A percentile compares a stretch with the other conserved stretches of the same genome.
phyloP scores from a whole-genome alignment of 345 rosid species.

The Sapria himalayana region DNA sequence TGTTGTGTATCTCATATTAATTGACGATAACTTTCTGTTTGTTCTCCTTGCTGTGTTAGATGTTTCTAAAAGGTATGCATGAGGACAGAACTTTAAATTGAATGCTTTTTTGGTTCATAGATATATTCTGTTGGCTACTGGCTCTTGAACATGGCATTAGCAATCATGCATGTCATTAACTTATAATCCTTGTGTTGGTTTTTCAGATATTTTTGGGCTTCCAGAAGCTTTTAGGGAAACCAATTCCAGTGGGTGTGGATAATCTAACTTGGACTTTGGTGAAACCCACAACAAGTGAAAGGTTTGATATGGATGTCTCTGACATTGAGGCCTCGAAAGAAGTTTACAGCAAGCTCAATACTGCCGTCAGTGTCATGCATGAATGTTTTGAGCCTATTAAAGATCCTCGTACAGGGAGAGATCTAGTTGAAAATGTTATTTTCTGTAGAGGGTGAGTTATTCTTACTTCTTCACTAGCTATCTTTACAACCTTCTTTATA shows the following conservation, averaged over 20 bases:
- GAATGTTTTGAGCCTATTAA: conserved; percentile 61
- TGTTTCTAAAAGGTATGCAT: conserved; percentile 2
- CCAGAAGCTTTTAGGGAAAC: conserved; percentile 35
- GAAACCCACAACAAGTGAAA: conserved; percentile 16
- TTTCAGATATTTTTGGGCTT: conserved; percentile 47
- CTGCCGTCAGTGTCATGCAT: conserved; percentile 65
- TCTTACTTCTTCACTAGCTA: conserved; percentile 4
- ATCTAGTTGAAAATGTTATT: conserved; percentile 48
- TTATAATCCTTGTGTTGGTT: conserved; percentile 5
- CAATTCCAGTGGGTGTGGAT: conserved; percentile 28
- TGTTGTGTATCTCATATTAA: neutral
- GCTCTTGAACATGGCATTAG: conserved; percentile 3
- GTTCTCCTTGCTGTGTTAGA: neutral
- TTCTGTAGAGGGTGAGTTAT: conserved; percentile 45
- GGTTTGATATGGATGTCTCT: conserved; percentile 11
- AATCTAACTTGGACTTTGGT: conserved; percentile 56
- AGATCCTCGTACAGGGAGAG: conserved; percentile 32
- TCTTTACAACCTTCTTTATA: conserved; percentile 1
- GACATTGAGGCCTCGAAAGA: conserved; percentile 25
- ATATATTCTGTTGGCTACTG: neutral
- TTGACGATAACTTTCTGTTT: neutral
- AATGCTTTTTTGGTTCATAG: neutral
- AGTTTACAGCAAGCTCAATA: conserved; percentile 35
- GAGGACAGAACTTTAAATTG: neutral
- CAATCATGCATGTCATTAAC: too few relatives aligned